These are phyloP conservation scores for Mucor circinelloides DNA, from an alignment of 371 early-diverging fungal genomes.

Conservation along the genomic window DNA sequence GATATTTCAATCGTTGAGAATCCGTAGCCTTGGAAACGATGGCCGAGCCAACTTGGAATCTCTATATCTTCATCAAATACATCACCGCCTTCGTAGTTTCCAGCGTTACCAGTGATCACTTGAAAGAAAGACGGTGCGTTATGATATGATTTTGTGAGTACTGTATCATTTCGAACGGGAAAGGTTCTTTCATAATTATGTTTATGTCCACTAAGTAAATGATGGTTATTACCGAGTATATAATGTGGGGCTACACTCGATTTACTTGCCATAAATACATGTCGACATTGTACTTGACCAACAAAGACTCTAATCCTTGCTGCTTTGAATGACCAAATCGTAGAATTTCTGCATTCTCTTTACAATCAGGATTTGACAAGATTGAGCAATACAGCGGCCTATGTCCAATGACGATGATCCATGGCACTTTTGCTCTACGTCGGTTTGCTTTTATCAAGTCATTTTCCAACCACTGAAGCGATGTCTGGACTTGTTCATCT, in stretches of 20 bases:
- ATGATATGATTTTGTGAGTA: constrained; percentile 9
- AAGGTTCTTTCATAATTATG: constrained; percentile 38
- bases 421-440: constrained; percentile 4
- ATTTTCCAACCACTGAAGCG: constrained; percentile 30
- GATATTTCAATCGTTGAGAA: constrained; percentile 23
- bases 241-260: not conserved
- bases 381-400: constrained; percentile 28
- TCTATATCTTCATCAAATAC: constrained; percentile 7
- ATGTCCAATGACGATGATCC: constrained; percentile 36
- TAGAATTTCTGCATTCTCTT: constrained; percentile 2
- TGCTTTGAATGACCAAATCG: not conserved
- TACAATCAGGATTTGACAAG: constrained; percentile 17
- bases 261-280: constrained; percentile 11
- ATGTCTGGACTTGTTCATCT: constrained; percentile 20
- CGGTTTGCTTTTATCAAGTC: constrained; percentile 24
- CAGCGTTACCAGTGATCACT: constrained; percentile 32
- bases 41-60: constrained; percentile 25
- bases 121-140: constrained; percentile 36
- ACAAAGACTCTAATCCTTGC: constrained; percentile 12
- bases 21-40: constrained; percentile 32
- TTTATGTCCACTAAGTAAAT: constrained; percentile 23
- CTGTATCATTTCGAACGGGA: constrained; percentile 19
- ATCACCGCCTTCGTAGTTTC: constrained; percentile 31
- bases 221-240: not conserved
- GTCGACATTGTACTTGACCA: constrained; percentile 16